phyloP scores from a whole-genome alignment of 805 yeast species.

The Saturnispora halmiae region DNA sequence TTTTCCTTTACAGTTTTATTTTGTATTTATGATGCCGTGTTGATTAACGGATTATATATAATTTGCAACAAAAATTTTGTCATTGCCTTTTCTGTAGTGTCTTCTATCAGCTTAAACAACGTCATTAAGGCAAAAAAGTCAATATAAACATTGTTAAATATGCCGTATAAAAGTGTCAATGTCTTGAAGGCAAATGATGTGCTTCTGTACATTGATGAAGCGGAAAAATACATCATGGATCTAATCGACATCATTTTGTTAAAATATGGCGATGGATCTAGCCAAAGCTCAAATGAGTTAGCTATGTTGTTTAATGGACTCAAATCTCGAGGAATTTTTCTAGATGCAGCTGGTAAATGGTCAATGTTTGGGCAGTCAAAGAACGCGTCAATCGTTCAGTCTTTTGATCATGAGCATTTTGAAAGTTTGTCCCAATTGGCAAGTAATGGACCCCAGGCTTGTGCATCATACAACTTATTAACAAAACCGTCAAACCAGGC shows the following conservation, averaged over 20 bases:
- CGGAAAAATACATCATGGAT: constrained; percentile 7
- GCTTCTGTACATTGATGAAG: constrained; percentile 8
- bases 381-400: not conserved
- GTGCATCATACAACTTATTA: too few relatives aligned
- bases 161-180: not conserved
- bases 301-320: not conserved
- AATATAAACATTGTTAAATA: too few relatives aligned
- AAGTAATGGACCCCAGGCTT: too few relatives aligned
- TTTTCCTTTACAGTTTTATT: too few relatives aligned
- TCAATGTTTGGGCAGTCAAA: constrained; percentile 5
- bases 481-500: too few relatives aligned
- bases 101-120: too few relatives aligned
- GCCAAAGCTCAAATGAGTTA: not conserved
- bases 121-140: too few relatives aligned
- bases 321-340: constrained; percentile 2
- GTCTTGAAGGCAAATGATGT: constrained; percentile 4
- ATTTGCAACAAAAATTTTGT: too few relatives aligned
- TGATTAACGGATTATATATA: too few relatives aligned
- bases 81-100: too few relatives aligned
- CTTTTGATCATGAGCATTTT: constrained; percentile 3
- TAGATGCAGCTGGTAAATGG: constrained; percentile 3
- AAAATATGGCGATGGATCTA: not conserved
- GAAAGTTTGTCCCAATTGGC: not conserved
- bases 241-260: constrained; percentile 2
- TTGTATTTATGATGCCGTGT: too few relatives aligned